A percentile compares a stretch with the other conserved stretches of the same genome.
Evolutionary conservation across 2,329 filamentous ascomycete genomes (phyloP).

Genomic region (Cylindrodendrum hubeiense): DNA sequence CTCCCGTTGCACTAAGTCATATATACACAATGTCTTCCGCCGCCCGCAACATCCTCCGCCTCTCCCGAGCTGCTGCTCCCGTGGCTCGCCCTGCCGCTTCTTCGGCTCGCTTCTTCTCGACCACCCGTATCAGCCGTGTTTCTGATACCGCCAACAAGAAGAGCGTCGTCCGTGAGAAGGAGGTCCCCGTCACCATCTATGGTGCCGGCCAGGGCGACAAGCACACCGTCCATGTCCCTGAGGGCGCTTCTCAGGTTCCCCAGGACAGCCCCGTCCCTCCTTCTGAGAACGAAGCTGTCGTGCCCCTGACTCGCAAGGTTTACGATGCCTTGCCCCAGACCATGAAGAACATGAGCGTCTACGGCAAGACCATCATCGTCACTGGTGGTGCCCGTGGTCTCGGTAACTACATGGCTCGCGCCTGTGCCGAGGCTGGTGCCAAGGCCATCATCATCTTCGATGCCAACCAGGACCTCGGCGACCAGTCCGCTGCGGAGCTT

Average conservation of each 20-base stretch:
- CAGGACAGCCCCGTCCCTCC: slow-evolving; percentile 54
- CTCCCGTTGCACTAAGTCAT: slow-evolving; percentile 29
- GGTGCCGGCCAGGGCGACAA: slow-evolving; percentile 62
- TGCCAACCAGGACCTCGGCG: slow-evolving; percentile 80
- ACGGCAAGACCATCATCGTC: slow-evolving; percentile 78
- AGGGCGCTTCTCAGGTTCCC: slow-evolving; percentile 56
- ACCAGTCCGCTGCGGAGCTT: slow-evolving; percentile 76
- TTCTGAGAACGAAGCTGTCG: slow-evolving; percentile 61
- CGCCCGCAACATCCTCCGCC: slow-evolving; percentile 50
- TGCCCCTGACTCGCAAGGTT: slow-evolving; percentile 65
- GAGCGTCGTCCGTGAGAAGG: slow-evolving; percentile 68
- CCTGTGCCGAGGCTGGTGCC: slow-evolving; percentile 80
- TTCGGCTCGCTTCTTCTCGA: slow-evolving; percentile 50
- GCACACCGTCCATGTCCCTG: slow-evolving; percentile 66
- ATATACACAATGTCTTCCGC: slow-evolving; percentile 51
- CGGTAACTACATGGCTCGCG: slow-evolving; percentile 83
- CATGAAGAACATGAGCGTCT: slow-evolving; percentile 76
- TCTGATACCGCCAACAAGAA: slow-evolving; percentile 59
- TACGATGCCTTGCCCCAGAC: slow-evolving; percentile 72
- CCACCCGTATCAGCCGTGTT: slow-evolving; percentile 47
- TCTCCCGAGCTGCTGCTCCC: slow-evolving; percentile 48
- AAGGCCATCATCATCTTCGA: slow-evolving; percentile 82
- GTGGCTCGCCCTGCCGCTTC: slow-evolving; percentile 39
- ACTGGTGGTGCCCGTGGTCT: slow-evolving; percentile 83
- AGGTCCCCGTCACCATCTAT: slow-evolving; percentile 69